Percentiles rank a stretch among this genome's conserved stretches.
Conservation (phyloP, 2,329 filamentous ascomycete genomes). For the Tolypocladium inflatum region DNA sequence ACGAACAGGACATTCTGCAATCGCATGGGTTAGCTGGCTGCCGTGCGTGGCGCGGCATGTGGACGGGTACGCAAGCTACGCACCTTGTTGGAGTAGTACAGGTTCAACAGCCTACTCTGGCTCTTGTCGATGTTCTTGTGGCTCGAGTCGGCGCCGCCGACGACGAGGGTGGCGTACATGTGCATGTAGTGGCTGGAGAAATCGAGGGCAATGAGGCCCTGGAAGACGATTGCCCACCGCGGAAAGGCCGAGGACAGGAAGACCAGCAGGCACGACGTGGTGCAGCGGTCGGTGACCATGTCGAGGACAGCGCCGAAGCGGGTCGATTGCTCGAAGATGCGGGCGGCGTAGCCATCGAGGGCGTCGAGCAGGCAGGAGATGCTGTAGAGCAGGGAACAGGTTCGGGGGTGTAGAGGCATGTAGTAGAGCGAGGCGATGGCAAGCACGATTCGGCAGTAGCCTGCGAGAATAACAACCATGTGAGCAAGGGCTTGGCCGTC, state of each 20-base stretch:
- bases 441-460: conserved; percentile 68
- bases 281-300: conserved; percentile 98
- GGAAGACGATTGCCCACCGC: conserved; percentile 88
- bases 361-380: conserved; percentile 93
- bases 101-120: conserved; percentile 79
- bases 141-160: conserved; percentile 70
- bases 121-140: conserved; percentile 92
- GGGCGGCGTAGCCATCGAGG: conserved; percentile 84
- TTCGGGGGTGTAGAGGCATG: conserved; percentile 97
- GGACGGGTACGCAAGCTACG: conserved; percentile 15
- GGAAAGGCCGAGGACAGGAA: conserved; percentile 94
- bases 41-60: background rate
- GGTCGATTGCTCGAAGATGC: conserved; percentile 75
- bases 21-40: background rate
- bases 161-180: conserved; percentile 91
- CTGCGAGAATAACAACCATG: conserved; percentile 28
- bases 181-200: conserved; percentile 97
- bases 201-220: conserved; percentile 84
- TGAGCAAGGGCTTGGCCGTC: conserved; percentile 4
- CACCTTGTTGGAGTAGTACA: conserved; percentile 98
- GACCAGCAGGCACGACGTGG: conserved; percentile 86
- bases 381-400: conserved; percentile 84
- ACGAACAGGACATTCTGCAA: conserved; percentile 77
- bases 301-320: conserved; percentile 94
- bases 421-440: conserved; percentile 93